Conservation (phyloP, 805 yeast species). For the Cyberlindnera xylosilytica region DNA sequence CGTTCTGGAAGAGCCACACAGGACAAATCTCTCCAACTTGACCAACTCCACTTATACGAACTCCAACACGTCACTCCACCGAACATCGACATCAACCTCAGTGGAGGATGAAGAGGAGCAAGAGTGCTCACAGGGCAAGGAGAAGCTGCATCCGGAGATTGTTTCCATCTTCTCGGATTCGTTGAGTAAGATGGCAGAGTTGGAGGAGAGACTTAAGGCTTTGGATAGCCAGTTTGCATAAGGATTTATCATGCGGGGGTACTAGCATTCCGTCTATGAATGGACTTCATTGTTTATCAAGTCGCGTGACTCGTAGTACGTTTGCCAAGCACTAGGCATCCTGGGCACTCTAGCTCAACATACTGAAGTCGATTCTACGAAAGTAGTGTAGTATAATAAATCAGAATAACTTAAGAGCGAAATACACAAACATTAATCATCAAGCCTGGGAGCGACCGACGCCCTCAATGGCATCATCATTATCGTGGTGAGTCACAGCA, state of each 20-base stretch:
- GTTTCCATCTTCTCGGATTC: constrained; percentile 57
- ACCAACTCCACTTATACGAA: constrained; percentile 26
- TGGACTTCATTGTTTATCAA: too few species aligned
- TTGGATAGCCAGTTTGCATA: constrained; percentile 16
- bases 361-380: too few species aligned
- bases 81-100: constrained; percentile 15
- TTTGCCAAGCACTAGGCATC: too few species aligned
- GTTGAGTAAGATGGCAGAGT: constrained; percentile 42
- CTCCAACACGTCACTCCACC: constrained; percentile 21
- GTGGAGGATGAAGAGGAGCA: constrained; percentile 7
- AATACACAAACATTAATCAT: too few species aligned
- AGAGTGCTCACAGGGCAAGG: not conserved
- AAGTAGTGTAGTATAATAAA: too few species aligned
- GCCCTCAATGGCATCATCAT: not conserved
- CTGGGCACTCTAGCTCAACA: too few species aligned
- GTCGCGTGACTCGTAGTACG: too few species aligned
- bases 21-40: constrained; percentile 22
- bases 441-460: not conserved
- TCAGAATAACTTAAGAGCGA: too few species aligned
- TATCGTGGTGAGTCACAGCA: constrained; percentile 3
- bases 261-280: too few species aligned
- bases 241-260: not conserved
- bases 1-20: constrained; percentile 10
- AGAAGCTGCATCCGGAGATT: constrained; percentile 41
- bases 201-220: constrained; percentile 27